Percentiles rank a stretch among this genome's conserved stretches.
These are phyloP conservation scores for Alternaria longipes DNA, from an alignment of 2,329 filamentous ascomycete genomes.

Conservation along the genomic window DNA sequence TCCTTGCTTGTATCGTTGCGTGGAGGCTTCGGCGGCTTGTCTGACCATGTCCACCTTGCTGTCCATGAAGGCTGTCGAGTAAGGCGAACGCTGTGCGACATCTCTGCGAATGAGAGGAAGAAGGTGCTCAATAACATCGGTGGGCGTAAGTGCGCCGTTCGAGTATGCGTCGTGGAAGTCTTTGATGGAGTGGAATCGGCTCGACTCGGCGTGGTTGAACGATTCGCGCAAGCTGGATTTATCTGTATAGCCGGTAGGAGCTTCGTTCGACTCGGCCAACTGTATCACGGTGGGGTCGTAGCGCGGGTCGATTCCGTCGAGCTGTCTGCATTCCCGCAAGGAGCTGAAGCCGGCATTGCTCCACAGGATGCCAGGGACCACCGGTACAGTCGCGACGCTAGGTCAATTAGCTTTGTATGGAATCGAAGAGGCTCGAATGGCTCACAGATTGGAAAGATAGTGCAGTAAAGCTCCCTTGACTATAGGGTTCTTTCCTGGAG, in stretches of 20 bases:
- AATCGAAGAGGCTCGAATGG: conserved; percentile 8
- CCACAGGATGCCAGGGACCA: conserved; percentile 74
- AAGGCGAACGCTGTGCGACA: conserved; percentile 62
- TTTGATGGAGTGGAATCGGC: conserved; percentile 63
- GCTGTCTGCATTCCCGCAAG: conserved; percentile 63
- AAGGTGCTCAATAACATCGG: conserved; percentile 74
- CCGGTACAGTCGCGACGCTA: conserved; percentile 68
- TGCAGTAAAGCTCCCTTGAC: conserved; percentile 72
- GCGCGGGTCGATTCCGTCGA: conserved; percentile 64
- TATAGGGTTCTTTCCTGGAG: conserved; percentile 69
- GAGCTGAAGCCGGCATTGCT: conserved; percentile 72
- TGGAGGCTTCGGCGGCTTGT: conserved; percentile 75
- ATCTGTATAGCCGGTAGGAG: conserved; percentile 31
- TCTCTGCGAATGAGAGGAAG: conserved; percentile 75
- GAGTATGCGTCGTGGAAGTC: conserved; percentile 83
- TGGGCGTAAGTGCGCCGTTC: conserved; percentile 74
- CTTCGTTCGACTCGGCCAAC: conserved; percentile 33
- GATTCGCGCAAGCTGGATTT: conserved; percentile 34
- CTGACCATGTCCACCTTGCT: conserved; percentile 69
- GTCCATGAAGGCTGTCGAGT: conserved; percentile 78
- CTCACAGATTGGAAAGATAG: conserved; percentile 69
- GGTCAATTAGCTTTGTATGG: conserved; percentile 18
- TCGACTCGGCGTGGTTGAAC: conserved; percentile 22
- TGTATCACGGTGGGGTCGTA: conserved; percentile 68
- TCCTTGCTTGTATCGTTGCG: conserved; percentile 74